Evolutionary conservation across 768 basidiomycete genomes (phyloP).

Genomic region (Amanita pallidorosea): DNA sequence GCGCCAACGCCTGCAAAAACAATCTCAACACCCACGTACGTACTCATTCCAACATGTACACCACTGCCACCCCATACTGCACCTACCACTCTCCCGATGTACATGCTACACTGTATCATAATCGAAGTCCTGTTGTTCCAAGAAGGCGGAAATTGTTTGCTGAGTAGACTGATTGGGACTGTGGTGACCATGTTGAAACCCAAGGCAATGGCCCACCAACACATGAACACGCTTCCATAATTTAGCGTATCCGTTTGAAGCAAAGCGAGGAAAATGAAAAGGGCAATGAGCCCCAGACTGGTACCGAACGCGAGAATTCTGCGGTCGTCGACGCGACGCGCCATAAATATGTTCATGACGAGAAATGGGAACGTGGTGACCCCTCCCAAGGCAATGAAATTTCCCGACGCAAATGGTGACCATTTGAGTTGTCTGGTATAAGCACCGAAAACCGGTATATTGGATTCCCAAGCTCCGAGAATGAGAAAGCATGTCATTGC

Average conservation of each 20-base stretch:
- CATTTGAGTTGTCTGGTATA: conserved; percentile 31
- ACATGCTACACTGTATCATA: conserved; percentile 63
- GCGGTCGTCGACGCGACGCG: conserved; percentile 50
- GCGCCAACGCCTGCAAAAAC: conserved; percentile 48
- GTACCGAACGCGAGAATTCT: conserved; percentile 44
- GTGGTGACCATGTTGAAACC: conserved; percentile 71
- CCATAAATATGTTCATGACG: conserved; percentile 45
- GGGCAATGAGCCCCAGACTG: conserved; percentile 37
- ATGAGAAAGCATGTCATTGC: conserved; percentile 64
- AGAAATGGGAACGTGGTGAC: conserved; percentile 56
- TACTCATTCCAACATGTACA: conserved; percentile 46
- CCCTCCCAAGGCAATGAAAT: conserved; percentile 63
- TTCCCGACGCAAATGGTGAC: conserved; percentile 54
- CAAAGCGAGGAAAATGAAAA: conserved; percentile 40
- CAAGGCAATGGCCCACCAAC: conserved; percentile 52
- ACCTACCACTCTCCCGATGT: conserved; percentile 49
- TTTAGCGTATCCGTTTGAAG: conserved; percentile 27
- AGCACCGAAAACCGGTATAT: conserved; percentile 52
- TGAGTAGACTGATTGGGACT: conserved; percentile 53
- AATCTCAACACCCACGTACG: conserved; percentile 50
- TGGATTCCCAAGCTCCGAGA: conserved; percentile 60
- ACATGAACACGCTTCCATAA: conserved; percentile 37
- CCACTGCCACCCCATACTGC: conserved; percentile 63
- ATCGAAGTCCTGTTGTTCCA: conserved; percentile 49
- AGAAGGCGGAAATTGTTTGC: conserved; percentile 54